These are phyloP conservation scores for Salix koriyanagi DNA, from an alignment of 345 rosid genomes.

Conservation along the genomic window DNA sequence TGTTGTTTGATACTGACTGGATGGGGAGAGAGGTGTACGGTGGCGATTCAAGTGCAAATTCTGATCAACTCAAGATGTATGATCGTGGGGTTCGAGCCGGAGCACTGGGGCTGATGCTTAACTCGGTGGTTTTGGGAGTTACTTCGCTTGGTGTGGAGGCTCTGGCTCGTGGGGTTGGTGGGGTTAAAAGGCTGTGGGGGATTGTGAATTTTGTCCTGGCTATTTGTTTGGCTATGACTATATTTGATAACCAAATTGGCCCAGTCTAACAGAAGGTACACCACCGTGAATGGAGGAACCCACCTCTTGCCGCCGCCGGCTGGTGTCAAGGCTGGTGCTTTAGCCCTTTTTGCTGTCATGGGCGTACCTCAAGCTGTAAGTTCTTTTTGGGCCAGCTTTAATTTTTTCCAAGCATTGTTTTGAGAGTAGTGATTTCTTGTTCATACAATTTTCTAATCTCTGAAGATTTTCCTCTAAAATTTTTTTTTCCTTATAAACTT, in stretches of 20 bases:
- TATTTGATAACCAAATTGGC: conserved; percentile 60
- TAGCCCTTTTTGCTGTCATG: conserved; percentile 56
- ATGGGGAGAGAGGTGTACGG: conserved; percentile 92
- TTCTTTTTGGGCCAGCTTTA: background rate
- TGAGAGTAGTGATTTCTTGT: background rate
- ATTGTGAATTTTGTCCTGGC: conserved; percentile 62
- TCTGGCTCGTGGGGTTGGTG: conserved; percentile 40
- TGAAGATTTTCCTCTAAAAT: too few species aligned
- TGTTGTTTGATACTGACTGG: conserved; percentile 86
- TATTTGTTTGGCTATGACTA: conserved; percentile 46
- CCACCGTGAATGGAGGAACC: background rate
- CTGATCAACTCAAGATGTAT: conserved; percentile 32
- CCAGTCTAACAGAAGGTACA: conserved; percentile 34
- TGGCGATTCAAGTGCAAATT: conserved; percentile 42
- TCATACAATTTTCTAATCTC: too few species aligned
- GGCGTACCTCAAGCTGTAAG: conserved; percentile 84
- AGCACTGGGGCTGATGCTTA: conserved; percentile 71
- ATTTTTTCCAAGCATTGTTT: background rate
- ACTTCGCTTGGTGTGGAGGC: conserved; percentile 54
- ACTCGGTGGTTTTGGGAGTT: conserved; percentile 68
- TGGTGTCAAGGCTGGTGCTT: conserved; percentile 49
- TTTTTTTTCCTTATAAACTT: too few species aligned
- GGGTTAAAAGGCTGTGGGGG: conserved; percentile 66
- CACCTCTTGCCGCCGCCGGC: conserved; percentile 33
- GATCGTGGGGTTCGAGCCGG: conserved; percentile 72